These are phyloP conservation scores for Cucurbita pepo DNA, from an alignment of 306 rosid genomes.

Conservation along the genomic window DNA sequence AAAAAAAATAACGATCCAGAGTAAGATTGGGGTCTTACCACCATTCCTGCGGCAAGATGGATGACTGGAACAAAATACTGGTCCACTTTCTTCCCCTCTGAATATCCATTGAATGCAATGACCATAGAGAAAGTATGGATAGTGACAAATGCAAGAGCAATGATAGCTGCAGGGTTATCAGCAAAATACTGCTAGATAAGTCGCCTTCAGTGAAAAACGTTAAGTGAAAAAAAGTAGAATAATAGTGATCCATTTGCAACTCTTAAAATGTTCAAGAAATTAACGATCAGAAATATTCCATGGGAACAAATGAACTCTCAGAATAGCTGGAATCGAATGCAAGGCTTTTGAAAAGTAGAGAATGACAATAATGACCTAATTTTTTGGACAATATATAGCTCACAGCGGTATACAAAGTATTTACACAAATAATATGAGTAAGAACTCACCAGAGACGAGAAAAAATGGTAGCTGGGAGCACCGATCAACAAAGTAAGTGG, in stretches of 20 bases:
- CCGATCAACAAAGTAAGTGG: slow-evolving; percentile 54
- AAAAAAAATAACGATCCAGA: neutral
- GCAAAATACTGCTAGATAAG: slow-evolving; percentile 7
- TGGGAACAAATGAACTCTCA: neutral
- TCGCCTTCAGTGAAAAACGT: neutral
- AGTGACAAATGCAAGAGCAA: slow-evolving; percentile 81
- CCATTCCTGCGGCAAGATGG: slow-evolving; percentile 65
- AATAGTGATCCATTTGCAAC: neutral
- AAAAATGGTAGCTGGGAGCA: slow-evolving; percentile 80
- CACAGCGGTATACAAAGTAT: neutral
- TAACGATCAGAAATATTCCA: neutral
- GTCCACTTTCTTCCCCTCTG: slow-evolving; percentile 70
- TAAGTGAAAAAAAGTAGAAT: neutral
- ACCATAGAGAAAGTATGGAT: slow-evolving; percentile 96
- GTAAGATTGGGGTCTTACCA: slow-evolving; percentile 37
- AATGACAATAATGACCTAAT: neutral
- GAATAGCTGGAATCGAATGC: neutral
- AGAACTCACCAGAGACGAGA: slow-evolving; percentile 65
- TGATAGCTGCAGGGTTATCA: slow-evolving; percentile 45
- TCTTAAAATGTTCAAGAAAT: neutral
- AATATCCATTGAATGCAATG: slow-evolving; percentile 82
- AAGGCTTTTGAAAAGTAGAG: neutral
- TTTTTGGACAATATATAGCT: neutral
- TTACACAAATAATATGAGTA: neutral
- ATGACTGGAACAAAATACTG: slow-evolving; percentile 57